phyloP scores from a whole-genome alignment of 2,329 filamentous ascomycete species.

The Aureobasidium pullulans region DNA sequence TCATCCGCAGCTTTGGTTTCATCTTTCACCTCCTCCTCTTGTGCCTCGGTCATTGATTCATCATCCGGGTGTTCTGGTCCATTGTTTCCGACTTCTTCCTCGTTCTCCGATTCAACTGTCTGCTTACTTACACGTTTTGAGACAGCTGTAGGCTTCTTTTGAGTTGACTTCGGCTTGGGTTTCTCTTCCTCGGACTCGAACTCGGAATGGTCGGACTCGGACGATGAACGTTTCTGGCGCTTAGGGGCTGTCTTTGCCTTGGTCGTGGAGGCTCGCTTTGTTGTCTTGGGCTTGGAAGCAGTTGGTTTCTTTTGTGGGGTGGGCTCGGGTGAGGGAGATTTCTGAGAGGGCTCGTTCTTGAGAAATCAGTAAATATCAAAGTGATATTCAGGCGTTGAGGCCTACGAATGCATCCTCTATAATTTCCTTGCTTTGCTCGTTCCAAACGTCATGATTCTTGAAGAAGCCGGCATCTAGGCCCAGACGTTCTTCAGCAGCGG shows the following conservation, averaged over 20 bases:
- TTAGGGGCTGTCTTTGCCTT: background rate
- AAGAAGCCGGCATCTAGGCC: conserved; percentile 48
- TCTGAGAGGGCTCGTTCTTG: conserved; percentile 9
- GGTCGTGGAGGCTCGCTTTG: background rate
- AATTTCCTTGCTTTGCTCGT: conserved; percentile 44
- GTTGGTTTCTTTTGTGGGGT: conserved; percentile 8
- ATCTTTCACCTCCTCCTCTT: conserved; percentile 14
- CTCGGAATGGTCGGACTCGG: conserved; percentile 13
- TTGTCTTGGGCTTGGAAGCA: background rate
- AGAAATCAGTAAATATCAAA: background rate
- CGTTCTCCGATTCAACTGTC: background rate
- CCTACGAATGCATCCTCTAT: conserved; percentile 45
- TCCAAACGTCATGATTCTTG: conserved; percentile 49
- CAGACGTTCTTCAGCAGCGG: conserved; percentile 45
- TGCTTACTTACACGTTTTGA: background rate
- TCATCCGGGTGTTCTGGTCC: conserved; percentile 11
- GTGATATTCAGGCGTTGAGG: background rate
- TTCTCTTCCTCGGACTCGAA: conserved; percentile 11
- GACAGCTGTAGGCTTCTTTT: background rate
- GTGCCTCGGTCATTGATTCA: conserved; percentile 10
- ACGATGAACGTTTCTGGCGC: conserved; percentile 9
- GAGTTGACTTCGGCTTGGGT: background rate
- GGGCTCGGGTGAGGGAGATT: background rate
- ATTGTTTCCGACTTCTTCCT: conserved; percentile 6
- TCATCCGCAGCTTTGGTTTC: conserved; percentile 15